Percentiles rank a stretch among this genome's conserved stretches.
Conservation (phyloP, 2,329 filamentous ascomycete species). For the Aspergillus puulaauensis region DNA sequence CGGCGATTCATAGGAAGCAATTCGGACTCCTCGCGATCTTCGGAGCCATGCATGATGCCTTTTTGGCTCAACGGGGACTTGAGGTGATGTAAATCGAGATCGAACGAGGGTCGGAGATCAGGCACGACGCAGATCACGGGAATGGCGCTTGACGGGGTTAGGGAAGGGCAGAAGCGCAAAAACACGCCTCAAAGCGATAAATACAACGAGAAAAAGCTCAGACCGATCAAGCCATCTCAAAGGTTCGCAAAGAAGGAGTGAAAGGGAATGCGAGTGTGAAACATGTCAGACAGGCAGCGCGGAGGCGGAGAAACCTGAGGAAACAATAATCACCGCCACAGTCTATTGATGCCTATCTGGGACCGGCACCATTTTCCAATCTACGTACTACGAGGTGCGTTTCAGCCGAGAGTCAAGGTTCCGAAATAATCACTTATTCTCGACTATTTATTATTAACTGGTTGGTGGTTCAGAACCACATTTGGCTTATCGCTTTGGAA, state of each 20-base stretch:
- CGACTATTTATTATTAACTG: not conserved
- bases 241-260: not conserved
- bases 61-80: constrained; percentile 1
- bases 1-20: constrained; percentile 28
- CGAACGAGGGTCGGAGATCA: not conserved
- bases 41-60: constrained; percentile 27
- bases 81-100: not conserved
- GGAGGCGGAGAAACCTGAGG: not conserved
- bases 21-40: constrained; percentile 25
- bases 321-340: constrained; percentile 2
- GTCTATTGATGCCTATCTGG: constrained; percentile 2
- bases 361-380: not conserved
- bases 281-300: not conserved
- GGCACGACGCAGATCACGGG: not conserved
- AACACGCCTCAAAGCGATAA: not conserved
- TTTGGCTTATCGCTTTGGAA: not conserved
- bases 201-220: not conserved
- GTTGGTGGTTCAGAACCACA: not conserved
- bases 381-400: not conserved
- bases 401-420: not conserved
- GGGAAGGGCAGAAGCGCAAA: not conserved
- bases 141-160: not conserved
- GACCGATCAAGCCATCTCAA: not conserved
- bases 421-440: too few relatives aligned
- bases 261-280: not conserved